Conservation (phyloP, 352 stramenopile genomes). For the Phytophthora litchii region DNA sequence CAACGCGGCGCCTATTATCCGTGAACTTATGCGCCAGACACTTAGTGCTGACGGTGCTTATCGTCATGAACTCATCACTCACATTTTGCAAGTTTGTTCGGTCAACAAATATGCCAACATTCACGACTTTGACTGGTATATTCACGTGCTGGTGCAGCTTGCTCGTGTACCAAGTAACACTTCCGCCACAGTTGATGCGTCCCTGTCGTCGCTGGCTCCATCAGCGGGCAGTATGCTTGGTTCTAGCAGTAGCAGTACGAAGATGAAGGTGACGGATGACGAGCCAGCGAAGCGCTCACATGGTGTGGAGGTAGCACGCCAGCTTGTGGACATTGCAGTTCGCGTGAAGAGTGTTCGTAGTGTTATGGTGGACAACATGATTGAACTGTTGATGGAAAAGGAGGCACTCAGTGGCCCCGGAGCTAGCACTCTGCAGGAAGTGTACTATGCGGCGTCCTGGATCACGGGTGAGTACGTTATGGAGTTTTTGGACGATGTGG, state of each 20-base stretch:
- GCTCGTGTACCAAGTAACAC: slow-evolving; percentile 89
- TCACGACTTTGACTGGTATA: slow-evolving; percentile 98
- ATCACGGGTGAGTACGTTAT: slow-evolving; percentile 98
- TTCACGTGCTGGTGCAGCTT: slow-evolving; percentile 96
- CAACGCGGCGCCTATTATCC: slow-evolving; percentile 96
- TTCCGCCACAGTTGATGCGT: slow-evolving; percentile 40
- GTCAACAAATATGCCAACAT: slow-evolving; percentile 98
- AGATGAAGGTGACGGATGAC: slow-evolving; percentile 32
- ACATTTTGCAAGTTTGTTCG: slow-evolving; percentile 97
- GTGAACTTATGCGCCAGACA: slow-evolving; percentile 96
- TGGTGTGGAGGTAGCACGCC: slow-evolving; percentile 89
- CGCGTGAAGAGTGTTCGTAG: slow-evolving; percentile 95
- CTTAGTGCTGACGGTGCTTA: slow-evolving; percentile 93
- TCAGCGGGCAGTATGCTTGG: slow-evolving; percentile 54
- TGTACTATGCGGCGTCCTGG: slow-evolving; percentile 96
- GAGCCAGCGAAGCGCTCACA: slow-evolving; percentile 50
- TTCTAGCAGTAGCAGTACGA: slow-evolving; percentile 32
- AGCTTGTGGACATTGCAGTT: slow-evolving; percentile 97
- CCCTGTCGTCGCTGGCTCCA: slow-evolving; percentile 32
- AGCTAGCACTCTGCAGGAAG: slow-evolving; percentile 90
- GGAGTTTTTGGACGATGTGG: slow-evolving; percentile 88
- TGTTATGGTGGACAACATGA: slow-evolving; percentile 95
- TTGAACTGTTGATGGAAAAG: slow-evolving; percentile 93
- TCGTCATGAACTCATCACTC: slow-evolving; percentile 94
- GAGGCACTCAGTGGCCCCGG: slow-evolving; percentile 74